These are phyloP conservation scores for Endoconidiophora polonica DNA, from an alignment of 2,329 filamentous ascomycete genomes.

Conservation along the genomic window DNA sequence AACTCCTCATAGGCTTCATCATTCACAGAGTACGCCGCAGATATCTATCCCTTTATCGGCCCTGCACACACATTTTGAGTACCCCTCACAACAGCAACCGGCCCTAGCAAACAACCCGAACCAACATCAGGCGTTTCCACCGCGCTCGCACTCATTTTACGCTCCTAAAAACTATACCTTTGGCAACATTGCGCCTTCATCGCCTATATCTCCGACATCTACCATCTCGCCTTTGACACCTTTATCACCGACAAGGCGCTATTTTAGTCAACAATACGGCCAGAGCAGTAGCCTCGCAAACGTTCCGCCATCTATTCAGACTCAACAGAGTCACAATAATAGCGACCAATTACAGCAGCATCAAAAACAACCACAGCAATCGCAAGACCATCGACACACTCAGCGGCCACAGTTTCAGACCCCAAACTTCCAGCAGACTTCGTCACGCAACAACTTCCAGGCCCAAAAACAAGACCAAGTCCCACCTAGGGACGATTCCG, in stretches of 20 bases:
- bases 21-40: conserved; percentile 10
- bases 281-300: background rate
- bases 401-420: conserved; percentile 3
- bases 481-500: conserved; percentile 8
- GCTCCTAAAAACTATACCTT: conserved; percentile 2
- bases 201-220: conserved; percentile 6
- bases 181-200: conserved; percentile 1
- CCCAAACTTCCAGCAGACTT: conserved; percentile 4
- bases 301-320: too few species aligned
- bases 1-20: conserved; percentile 4
- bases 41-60: conserved; percentile 6
- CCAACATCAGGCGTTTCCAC: conserved; percentile 4
- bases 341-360: background rate
- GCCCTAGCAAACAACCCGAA: background rate
- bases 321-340: background rate
- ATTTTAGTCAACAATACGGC: conserved; percentile 8
- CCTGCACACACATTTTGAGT: background rate
- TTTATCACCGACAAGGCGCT: conserved; percentile 2
- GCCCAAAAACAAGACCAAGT: background rate
- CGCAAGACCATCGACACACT: background rate
- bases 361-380: background rate
- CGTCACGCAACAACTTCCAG: background rate
- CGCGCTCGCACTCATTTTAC: conserved; percentile 10
- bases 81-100: background rate
- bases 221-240: conserved; percentile 2